Evolutionary conservation across 225 moss, liverwort and hornwort genomes (phyloP).

Genomic region (Marchantia paleacea): DNA sequence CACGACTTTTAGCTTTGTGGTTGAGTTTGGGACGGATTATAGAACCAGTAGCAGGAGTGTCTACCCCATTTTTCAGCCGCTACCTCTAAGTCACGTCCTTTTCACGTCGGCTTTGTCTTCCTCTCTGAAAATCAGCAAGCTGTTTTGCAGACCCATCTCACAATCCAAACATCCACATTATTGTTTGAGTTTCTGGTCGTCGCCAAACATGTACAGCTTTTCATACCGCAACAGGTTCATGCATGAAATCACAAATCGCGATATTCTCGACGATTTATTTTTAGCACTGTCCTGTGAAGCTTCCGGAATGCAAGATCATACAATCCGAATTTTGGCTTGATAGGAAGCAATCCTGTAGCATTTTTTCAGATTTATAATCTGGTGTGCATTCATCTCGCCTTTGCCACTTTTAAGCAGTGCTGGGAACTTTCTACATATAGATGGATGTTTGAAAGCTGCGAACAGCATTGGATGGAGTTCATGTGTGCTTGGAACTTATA

Average conservation of each 20-base stretch:
- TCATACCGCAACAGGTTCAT: slow-evolving; percentile 5
- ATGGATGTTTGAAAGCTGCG: too few species aligned
- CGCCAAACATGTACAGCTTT: slow-evolving; percentile 13
- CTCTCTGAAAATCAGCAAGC: slow-evolving; percentile 16
- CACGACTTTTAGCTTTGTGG: slow-evolving; percentile 19
- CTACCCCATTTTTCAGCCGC: slow-evolving; percentile 19
- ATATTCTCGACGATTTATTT: not conserved
- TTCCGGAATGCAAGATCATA: too few species aligned
- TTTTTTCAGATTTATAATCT: too few species aligned
- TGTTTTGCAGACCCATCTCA: slow-evolving; percentile 16
- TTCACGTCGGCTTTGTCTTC: slow-evolving; percentile 14
- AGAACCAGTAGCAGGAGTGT: slow-evolving; percentile 18
- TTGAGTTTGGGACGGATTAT: slow-evolving; percentile 14
- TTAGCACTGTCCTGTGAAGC: too few species aligned
- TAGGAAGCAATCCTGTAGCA: too few species aligned
- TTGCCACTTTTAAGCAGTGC: too few species aligned
- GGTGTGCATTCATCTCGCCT: too few species aligned
- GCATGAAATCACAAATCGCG: not conserved
- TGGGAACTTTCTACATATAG: too few species aligned
- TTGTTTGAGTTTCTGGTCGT: slow-evolving; percentile 14
- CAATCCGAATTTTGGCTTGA: too few species aligned
- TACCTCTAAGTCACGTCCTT: slow-evolving; percentile 16
- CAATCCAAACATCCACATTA: not conserved
- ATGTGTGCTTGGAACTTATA: too few species aligned
- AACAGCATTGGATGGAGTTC: too few species aligned